Conservation (phyloP, 2,329 filamentous ascomycete genomes). For the Fusarium nodosum region DNA sequence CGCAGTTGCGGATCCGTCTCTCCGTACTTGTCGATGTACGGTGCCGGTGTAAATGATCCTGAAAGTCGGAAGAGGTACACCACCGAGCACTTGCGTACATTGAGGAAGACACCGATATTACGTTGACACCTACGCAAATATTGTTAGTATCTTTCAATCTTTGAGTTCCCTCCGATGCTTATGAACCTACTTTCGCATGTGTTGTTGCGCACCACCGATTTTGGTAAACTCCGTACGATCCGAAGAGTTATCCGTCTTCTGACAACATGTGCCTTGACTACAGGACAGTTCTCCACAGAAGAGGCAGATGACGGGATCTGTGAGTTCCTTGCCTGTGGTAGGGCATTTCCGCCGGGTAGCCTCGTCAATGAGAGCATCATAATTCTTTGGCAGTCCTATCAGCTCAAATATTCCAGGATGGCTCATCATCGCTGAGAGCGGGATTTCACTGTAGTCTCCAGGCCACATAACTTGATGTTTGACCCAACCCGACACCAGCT, state of each 20-base stretch:
- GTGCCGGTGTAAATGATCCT: conserved; percentile 87
- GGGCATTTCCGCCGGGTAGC: conserved; percentile 87
- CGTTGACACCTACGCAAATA: conserved; percentile 79
- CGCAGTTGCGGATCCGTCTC: conserved; percentile 93
- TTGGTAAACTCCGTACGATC: conserved; percentile 59
- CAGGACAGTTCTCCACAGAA: conserved; percentile 98
- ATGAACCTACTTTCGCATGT: conserved; percentile 81
- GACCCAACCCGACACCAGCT: conserved; percentile 78
- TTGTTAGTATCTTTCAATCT: conserved; percentile 18
- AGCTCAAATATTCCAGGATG: conserved; percentile 96
- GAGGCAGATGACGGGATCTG: conserved; percentile 90
- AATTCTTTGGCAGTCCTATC: conserved; percentile 91
- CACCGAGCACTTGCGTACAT: conserved; percentile 94
- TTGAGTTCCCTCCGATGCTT: not conserved
- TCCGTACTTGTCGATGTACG: conserved; percentile 95
- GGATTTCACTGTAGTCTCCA: conserved; percentile 49
- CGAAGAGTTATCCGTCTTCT: conserved; percentile 69
- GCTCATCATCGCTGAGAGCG: conserved; percentile 66
- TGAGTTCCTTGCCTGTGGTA: conserved; percentile 90
- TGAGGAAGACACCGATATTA: conserved; percentile 93
- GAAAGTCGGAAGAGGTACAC: conserved; percentile 86
- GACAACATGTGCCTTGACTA: conserved; percentile 92
- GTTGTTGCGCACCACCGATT: conserved; percentile 89
- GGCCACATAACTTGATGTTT: conserved; percentile 68
- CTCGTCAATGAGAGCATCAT: conserved; percentile 92